Conservation (phyloP, 495 filamentous ascomycete genomes). For the Neurospora sp. region DNA sequence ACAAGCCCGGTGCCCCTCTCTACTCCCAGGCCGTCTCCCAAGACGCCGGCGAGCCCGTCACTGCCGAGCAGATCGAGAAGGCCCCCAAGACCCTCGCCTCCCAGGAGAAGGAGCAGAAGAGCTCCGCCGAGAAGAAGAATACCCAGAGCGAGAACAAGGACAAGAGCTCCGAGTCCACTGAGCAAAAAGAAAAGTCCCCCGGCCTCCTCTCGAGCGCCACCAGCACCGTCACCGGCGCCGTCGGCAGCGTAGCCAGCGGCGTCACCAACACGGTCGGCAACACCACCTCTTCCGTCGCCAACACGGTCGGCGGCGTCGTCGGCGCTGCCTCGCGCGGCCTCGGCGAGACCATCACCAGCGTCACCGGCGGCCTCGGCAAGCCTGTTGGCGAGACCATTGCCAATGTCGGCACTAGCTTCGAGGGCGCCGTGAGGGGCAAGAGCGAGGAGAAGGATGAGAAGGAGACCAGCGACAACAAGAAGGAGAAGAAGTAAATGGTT, state of each 20-base stretch:
- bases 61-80: neutral
- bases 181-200: neutral
- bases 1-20: neutral
- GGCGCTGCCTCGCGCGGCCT: constrained; percentile 50
- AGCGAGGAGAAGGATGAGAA: constrained; percentile 44
- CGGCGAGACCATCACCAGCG: constrained; percentile 35
- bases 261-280: constrained; percentile 43
- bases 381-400: constrained; percentile 58
- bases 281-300: constrained; percentile 55
- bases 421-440: constrained; percentile 45
- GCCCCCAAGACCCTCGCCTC: neutral
- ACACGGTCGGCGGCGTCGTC: constrained; percentile 59
- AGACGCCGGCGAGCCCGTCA: neutral
- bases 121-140: neutral
- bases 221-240: constrained; percentile 46
- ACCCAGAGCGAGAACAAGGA: neutral
- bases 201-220: neutral
- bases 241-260: constrained; percentile 50
- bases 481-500: neutral
- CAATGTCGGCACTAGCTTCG: constrained; percentile 48
- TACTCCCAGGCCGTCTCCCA: neutral
- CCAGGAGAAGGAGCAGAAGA: neutral
- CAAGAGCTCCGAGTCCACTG: neutral
- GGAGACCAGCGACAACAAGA: constrained; percentile 50
- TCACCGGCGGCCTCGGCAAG: constrained; percentile 50